A percentile compares a stretch with the other conserved stretches of the same genome.
phyloP scores from a whole-genome alignment of 2,329 filamentous ascomycete species.

The Apiospora kogelbergensis region DNA sequence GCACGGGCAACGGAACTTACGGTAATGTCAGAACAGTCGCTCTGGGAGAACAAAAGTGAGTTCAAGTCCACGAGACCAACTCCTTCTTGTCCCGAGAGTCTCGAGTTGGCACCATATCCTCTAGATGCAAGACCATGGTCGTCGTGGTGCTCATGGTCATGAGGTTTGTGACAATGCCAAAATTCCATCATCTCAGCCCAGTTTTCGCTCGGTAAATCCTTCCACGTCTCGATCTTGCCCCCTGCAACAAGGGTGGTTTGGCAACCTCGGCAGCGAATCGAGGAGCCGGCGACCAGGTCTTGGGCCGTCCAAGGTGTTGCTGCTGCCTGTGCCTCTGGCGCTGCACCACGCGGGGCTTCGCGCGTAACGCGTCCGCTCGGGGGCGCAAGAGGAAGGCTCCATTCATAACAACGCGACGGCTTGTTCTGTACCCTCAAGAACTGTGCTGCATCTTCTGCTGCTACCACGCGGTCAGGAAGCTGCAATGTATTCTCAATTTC shows the following conservation, averaged over 20 bases:
- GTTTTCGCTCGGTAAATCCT: slow-evolving; percentile 91
- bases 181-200: slow-evolving; percentile 99
- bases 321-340: slow-evolving; percentile 34
- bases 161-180: slow-evolving; percentile 98
- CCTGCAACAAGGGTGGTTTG: slow-evolving; percentile 35
- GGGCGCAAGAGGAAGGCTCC: slow-evolving; percentile 49
- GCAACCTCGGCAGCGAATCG: slow-evolving; percentile 45
- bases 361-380: not conserved
- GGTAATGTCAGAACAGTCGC: slow-evolving; percentile 57
- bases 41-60: slow-evolving; percentile 68
- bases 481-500: slow-evolving; percentile 33
- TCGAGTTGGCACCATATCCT: slow-evolving; percentile 82
- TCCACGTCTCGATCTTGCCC: slow-evolving; percentile 63
- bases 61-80: slow-evolving; percentile 80
- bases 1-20: slow-evolving; percentile 33
- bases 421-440: not conserved
- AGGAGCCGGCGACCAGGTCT: slow-evolving; percentile 39
- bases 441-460: slow-evolving; percentile 23
- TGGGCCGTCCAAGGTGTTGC: slow-evolving; percentile 56
- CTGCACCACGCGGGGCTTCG: slow-evolving; percentile 17
- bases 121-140: slow-evolving; percentile 57
- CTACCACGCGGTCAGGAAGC: slow-evolving; percentile 44
- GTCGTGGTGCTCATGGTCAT: slow-evolving; percentile 50
- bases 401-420: slow-evolving; percentile 39
- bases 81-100: slow-evolving; percentile 63